Evolutionary conservation across 306 rosid genomes (phyloP).

Genomic region (Pachyrhizus erosus): DNA sequence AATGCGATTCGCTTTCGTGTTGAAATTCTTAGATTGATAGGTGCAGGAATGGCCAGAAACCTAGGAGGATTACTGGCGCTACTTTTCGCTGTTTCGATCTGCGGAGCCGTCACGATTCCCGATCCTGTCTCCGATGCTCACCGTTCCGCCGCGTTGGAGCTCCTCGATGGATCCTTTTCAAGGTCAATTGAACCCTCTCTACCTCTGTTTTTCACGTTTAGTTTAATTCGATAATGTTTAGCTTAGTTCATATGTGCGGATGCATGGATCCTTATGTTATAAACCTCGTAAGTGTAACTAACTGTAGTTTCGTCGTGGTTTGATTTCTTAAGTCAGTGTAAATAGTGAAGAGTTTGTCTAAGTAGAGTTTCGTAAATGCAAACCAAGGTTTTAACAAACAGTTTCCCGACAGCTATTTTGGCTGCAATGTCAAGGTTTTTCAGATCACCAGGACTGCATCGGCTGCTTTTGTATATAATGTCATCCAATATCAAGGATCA

Average conservation of each 20-base stretch:
- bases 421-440: background rate
- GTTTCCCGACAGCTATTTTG: background rate
- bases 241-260: background rate
- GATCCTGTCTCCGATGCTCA: constrained; percentile 73
- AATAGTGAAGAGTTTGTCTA: background rate
- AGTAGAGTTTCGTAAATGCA: background rate
- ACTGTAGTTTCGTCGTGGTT: background rate
- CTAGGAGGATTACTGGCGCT: constrained; percentile 60
- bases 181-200: constrained; percentile 57
- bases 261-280: constrained; percentile 4
- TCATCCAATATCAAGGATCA: no score
- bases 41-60: constrained; percentile 75
- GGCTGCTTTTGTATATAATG: no score
- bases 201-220: background rate
- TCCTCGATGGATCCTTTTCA: constrained; percentile 69
- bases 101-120: constrained; percentile 53
- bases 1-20: constrained; percentile 14
- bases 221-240: background rate
- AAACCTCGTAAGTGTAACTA: background rate
- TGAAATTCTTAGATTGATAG: constrained; percentile 43
- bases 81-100: constrained; percentile 56
- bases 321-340: background rate
- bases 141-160: constrained; percentile 78
- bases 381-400: background rate
- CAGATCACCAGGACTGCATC: background rate